Conservation (phyloP, 176 grass and related monocot species). For the Eleusine indica region DNA sequence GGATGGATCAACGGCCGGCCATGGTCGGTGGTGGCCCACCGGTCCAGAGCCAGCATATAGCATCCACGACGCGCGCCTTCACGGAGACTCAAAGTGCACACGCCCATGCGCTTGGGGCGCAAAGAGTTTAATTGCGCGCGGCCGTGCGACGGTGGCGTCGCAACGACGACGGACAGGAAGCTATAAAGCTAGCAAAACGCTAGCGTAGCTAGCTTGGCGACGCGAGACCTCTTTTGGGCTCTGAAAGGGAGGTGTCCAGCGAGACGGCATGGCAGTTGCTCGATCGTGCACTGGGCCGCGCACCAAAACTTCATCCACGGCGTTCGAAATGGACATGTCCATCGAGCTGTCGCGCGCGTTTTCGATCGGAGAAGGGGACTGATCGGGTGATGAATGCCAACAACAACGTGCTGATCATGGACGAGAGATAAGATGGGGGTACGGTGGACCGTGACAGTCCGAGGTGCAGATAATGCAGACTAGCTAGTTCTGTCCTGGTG, state of each 20-base stretch:
- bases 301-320: not conserved
- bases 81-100: constrained; percentile 40
- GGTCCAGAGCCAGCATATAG: not conserved
- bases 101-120: not conserved
- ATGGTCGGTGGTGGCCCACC: not conserved
- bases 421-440: too few species aligned
- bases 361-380: too few species aligned
- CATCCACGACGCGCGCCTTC: constrained; percentile 16
- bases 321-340: not conserved
- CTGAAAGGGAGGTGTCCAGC: constrained; percentile 1
- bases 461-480: too few species aligned
- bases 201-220: too few species aligned
- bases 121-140: constrained; percentile 16
- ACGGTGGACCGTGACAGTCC: too few species aligned
- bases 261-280: constrained; percentile 1
- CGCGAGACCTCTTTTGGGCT: not conserved
- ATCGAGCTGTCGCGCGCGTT: not conserved
- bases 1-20: constrained; percentile 27
- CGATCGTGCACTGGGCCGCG: not conserved
- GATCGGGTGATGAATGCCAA: too few species aligned
- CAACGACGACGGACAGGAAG: constrained; percentile 4
- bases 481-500: too few species aligned
- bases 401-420: too few species aligned
- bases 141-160: constrained; percentile 39
- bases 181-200: too few species aligned